Base-by-base conservation (phyloP, 169 alveolate species). In the Cryptosporidium sp. region DNA sequence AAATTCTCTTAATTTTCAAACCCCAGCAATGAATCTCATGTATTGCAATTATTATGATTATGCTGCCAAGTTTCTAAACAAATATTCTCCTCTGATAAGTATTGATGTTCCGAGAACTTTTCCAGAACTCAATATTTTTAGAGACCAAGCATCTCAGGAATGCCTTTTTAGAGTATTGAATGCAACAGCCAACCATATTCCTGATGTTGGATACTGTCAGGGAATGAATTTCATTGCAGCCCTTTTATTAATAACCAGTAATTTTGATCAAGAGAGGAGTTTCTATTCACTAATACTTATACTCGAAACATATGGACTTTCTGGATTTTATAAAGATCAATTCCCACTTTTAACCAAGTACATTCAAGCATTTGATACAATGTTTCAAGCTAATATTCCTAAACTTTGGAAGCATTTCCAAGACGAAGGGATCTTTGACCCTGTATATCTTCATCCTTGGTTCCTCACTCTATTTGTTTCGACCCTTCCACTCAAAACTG, bases 221-320 rank as follows among this genome's bases (percentile, higher is more conserved):
- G 98, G 98, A 26, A 95, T 95, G 97, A 96, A 96, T 85, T 96
- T 93, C 87, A 84, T 96, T 12, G 98, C 98, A 5, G 96, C 96
- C 9, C 85, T 91, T 51, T 84, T 96, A n/a, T 85, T 96, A 23
- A 92, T 94, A 85, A 91, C 85, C 39, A 89, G 93, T 85, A 74
- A 94, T 84, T 91, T 94, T 87, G 85, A 93, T 84, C 92, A 92
- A 91, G 61, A 85, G 71, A 91, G 95, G 87, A 89, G 97, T 84
- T 89, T 71, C 37, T 91, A 92, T 89, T 74, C 93, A 68, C 84
- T 95, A 91, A 96, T 92, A 58, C 87, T 94, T 37, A 91, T 93
- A 61, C 84, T 93, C 86, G 91, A 91, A 65, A 91, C 71, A 23
- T 91, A 92, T 29, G 93, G 93, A 10, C 93, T 93, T 18, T 86